Evolutionary conservation across 495 filamentous ascomycete genomes (phyloP), one percentile per base, ranked within the genome.

Genomic region (Cudoniella acicularis): DNA sequence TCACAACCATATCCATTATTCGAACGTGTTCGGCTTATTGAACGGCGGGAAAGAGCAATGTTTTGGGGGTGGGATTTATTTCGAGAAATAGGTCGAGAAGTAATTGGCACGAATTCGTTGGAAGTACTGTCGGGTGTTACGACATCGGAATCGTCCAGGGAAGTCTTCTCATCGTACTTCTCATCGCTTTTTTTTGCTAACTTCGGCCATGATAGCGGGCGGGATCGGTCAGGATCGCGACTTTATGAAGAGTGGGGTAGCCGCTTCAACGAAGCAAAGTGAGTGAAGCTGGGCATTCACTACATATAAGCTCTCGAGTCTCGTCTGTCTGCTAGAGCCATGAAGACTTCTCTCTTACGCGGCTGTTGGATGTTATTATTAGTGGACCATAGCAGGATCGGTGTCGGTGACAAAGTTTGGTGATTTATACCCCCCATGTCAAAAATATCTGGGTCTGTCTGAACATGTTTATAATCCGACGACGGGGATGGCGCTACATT

Each of bases 1-100:
- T 82, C 83, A 50, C 75, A 76, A 10, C 85, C 85, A 62, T 85
- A 79, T 10, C 80, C 86, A 66, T 85, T 89, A 60, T 86, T 75
- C 36, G 83, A 87, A 63, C 81, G 69, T 63, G 75, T 61, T 69
- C 78, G 26, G 73, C 56, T 59, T 40, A 63, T 66, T 57, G 60
- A 46, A 22, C 27, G 30, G 16, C 59, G 26, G 13, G 55, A 55
- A 9, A 30, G 25, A 0, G 59, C 9, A 10, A 10, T 46, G 59
- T 67, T 16, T 67, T 69, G 1, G 54, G 42, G 36, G 60, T 65
- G 10, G 60, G 66, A n/a, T 63, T 68, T 59, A 63, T 63, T 42
- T 67, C 20, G n/a, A 43, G 22, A 13, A 2, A 25, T 30, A 9
- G 17, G 17, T 10, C 21, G 24, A 40, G 2, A 1, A 1, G 9